These are phyloP conservation scores for Linnemannia schmuckeri DNA, from an alignment of 192 early-diverging fungal genomes.

Conservation along the genomic window DNA sequence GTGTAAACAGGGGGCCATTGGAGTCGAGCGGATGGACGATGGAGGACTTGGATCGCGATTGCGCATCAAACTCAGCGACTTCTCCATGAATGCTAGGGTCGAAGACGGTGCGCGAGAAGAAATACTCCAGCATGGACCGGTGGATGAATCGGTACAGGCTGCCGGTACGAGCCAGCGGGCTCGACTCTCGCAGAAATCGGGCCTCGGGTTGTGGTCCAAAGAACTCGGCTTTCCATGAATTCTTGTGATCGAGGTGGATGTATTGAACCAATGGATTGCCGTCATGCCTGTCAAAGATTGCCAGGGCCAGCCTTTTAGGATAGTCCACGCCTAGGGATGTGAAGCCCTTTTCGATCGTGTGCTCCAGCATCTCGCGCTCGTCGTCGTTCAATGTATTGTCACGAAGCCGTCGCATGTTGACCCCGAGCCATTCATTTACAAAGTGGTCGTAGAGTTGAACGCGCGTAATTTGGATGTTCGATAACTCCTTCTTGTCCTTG, in stretches of 20 bases:
- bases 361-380: background rate
- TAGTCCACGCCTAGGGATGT: background rate
- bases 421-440: background rate
- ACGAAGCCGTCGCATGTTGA: background rate
- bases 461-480: background rate
- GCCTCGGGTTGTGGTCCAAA: background rate
- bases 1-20: background rate
- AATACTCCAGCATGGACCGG: constrained; percentile 11
- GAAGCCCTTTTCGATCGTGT: background rate
- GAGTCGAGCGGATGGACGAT: background rate
- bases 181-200: background rate
- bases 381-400: background rate
- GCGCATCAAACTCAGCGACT: background rate
- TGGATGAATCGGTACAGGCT: constrained; percentile 8
- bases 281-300: constrained; percentile 2
- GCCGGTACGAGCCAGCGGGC: constrained; percentile 3
- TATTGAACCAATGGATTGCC: constrained; percentile 19
- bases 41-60: background rate
- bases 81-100: background rate
- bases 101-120: background rate
- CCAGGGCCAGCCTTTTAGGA: background rate
- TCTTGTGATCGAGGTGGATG: background rate
- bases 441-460: constrained; percentile 11
- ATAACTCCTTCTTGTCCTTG: background rate
- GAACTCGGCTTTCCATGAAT: constrained; percentile 1